A percentile compares a stretch with the other conserved stretches of the same genome.
Evolutionary conservation across 805 yeast genomes (phyloP).

Genomic region (Lipomyces anomalus): DNA sequence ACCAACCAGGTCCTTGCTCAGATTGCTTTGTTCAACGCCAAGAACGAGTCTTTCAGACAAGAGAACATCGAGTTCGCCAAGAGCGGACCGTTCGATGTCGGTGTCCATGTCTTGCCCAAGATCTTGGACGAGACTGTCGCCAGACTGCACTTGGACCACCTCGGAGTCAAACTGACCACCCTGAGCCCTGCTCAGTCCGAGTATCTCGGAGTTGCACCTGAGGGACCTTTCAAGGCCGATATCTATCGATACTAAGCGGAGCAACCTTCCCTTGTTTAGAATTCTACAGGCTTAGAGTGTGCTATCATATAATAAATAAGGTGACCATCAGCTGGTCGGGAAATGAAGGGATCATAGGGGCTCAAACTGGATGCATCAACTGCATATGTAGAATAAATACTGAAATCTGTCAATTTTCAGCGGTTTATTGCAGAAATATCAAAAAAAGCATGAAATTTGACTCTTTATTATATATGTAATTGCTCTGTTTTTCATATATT

Average conservation of each 20-base stretch:
- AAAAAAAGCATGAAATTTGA: neutral
- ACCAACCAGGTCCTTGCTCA: conserved; percentile 99
- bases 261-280: neutral
- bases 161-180: conserved; percentile 79
- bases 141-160: conserved; percentile 88
- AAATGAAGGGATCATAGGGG: no score
- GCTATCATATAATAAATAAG: no score
- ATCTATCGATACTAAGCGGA: conserved; percentile 84
- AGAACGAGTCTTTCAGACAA: conserved; percentile 71
- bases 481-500: no score
- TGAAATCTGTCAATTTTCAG: no score
- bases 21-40: conserved; percentile 90
- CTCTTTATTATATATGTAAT: no score
- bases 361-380: no score
- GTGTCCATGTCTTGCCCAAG: conserved; percentile 96
- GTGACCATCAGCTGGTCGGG: no score
- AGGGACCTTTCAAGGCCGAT: conserved; percentile 98
- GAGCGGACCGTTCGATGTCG: conserved; percentile 83
- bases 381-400: no score
- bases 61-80: conserved; percentile 84
- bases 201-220: conserved; percentile 82
- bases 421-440: neutral
- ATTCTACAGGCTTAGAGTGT: neutral
- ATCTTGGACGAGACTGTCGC: conserved; percentile 98
- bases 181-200: conserved; percentile 81